phyloP scores from a whole-genome alignment of 768 basidiomycete genomes.

The Panus rudis region DNA sequence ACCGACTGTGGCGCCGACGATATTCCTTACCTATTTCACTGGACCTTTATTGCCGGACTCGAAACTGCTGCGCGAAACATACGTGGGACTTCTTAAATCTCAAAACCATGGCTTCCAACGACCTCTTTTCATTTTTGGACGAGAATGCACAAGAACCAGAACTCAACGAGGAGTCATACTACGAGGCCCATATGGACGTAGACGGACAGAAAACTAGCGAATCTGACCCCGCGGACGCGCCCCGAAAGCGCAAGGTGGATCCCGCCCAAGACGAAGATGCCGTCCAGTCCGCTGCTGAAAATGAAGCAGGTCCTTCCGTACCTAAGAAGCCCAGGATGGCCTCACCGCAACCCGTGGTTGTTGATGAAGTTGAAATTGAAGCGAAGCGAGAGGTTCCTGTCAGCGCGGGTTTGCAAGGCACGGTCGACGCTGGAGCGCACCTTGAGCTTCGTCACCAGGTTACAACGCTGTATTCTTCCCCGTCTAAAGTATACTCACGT shows the following conservation, averaged over 20 bases:
- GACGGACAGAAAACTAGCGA: too few species aligned
- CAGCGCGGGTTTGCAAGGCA: constrained; percentile 78
- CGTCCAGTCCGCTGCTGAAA: too few species aligned
- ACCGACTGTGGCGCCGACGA: background rate
- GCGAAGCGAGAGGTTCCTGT: constrained; percentile 88
- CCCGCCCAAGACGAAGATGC: too few species aligned
- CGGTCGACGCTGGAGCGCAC: constrained; percentile 54
- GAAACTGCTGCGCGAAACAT: too few species aligned
- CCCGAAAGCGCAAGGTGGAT: too few species aligned
- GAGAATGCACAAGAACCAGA: constrained; percentile 25
- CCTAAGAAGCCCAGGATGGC: constrained; percentile 55
- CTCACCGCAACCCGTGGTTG: constrained; percentile 65
- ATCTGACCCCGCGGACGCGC: too few species aligned
- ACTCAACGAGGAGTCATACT: constrained; percentile 31
- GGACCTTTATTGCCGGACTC: too few species aligned
- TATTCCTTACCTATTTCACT: too few species aligned
- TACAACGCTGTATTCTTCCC: background rate
- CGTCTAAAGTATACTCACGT: background rate
- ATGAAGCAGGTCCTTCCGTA: constrained; percentile 33
- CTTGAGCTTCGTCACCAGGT: constrained; percentile 82
- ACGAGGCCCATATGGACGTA: constrained; percentile 26
- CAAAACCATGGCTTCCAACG: constrained; percentile 30
- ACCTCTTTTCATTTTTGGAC: constrained; percentile 67
- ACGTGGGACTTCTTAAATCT: too few species aligned
- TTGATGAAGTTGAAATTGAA: constrained; percentile 94